Percentiles rank a stretch among this genome's conserved stretches.
Conservation (phyloP, 352 stramenopile genomes). For the Albugo candida region DNA sequence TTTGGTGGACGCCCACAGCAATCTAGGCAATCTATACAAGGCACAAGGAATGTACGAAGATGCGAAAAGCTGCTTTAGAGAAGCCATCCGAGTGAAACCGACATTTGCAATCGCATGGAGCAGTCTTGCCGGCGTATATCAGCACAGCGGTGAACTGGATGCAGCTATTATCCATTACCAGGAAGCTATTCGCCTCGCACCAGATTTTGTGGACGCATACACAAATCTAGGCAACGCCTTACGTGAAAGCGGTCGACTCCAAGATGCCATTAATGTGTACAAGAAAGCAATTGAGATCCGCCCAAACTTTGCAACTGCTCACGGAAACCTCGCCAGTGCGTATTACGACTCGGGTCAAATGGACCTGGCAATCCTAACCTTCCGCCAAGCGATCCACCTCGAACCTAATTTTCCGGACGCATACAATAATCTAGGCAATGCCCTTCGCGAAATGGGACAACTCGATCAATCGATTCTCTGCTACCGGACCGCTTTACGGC, state of each 20-base stretch:
- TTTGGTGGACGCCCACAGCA: constrained; percentile 86
- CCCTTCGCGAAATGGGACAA: constrained; percentile 67
- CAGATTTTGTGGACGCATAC: constrained; percentile 73
- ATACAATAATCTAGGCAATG: constrained; percentile 89
- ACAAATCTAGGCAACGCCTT: constrained; percentile 74
- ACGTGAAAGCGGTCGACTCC: constrained; percentile 48
- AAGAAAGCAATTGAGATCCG: constrained; percentile 61
- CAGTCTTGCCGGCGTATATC: constrained; percentile 81
- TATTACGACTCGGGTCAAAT: constrained; percentile 80
- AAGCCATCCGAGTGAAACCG: constrained; percentile 78
- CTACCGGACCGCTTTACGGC: constrained; percentile 75
- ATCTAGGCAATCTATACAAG: constrained; percentile 89
- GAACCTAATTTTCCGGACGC: constrained; percentile 86
- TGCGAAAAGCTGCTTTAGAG: constrained; percentile 79
- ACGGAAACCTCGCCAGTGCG: constrained; percentile 81
- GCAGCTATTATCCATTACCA: constrained; percentile 73
- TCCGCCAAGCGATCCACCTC: constrained; percentile 82
- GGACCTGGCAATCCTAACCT: constrained; percentile 66
- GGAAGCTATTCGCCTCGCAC: constrained; percentile 61
- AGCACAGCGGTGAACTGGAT: constrained; percentile 73
- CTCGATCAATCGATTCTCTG: constrained; percentile 64
- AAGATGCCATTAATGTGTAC: constrained; percentile 74
- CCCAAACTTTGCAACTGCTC: constrained; percentile 82
- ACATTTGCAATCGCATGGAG: constrained; percentile 85
- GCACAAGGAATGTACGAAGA: constrained; percentile 64